Evolutionary conservation across 208 protist species (phyloP).

Genomic region (Zelonia costaricensis): DNA sequence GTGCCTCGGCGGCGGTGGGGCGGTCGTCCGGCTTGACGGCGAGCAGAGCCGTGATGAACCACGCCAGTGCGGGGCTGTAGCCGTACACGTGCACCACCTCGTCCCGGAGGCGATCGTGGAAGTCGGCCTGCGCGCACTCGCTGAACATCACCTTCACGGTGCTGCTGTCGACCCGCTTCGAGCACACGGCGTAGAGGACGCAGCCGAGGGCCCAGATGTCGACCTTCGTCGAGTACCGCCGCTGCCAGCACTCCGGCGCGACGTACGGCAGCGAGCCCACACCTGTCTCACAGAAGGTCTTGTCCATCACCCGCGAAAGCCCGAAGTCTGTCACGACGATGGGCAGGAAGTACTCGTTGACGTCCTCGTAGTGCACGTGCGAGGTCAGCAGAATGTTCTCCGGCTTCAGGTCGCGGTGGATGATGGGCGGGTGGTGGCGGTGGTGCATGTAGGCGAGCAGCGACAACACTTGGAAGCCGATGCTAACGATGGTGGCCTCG

Average conservation of each 20-base stretch:
- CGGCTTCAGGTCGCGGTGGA: slow-evolving; percentile 98
- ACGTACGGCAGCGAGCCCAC: slow-evolving; percentile 68
- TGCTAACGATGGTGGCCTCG: slow-evolving; percentile 49
- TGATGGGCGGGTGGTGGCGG: slow-evolving; percentile 84
- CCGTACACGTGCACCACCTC: slow-evolving; percentile 52
- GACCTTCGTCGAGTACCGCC: slow-evolving; percentile 96
- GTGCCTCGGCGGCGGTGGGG: slow-evolving; percentile 44
- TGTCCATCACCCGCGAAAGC: slow-evolving; percentile 64
- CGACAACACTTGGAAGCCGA: slow-evolving; percentile 55
- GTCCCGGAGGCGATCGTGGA: slow-evolving; percentile 33
- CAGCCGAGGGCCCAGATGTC: slow-evolving; percentile 99
- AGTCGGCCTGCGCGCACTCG: slow-evolving; percentile 42
- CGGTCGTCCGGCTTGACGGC: slow-evolving; percentile 39
- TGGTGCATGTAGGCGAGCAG: slow-evolving; percentile 60
- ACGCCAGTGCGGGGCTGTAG: slow-evolving; percentile 43
- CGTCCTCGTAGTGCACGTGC: slow-evolving; percentile 35
- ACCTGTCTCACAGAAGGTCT: slow-evolving; percentile 63
- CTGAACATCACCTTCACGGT: slow-evolving; percentile 74
- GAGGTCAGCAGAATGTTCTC: slow-evolving; percentile 90
- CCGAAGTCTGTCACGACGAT: slow-evolving; percentile 76
- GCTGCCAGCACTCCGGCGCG: slow-evolving; percentile 73
- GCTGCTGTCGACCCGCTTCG: slow-evolving; percentile 48
- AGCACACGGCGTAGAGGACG: slow-evolving; percentile 92
- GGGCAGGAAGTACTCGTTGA: slow-evolving; percentile 24
- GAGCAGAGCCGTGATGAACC: slow-evolving; percentile 43